phyloP scores from a whole-genome alignment of 768 basidiomycete species.

The Termitomyces sp. region DNA sequence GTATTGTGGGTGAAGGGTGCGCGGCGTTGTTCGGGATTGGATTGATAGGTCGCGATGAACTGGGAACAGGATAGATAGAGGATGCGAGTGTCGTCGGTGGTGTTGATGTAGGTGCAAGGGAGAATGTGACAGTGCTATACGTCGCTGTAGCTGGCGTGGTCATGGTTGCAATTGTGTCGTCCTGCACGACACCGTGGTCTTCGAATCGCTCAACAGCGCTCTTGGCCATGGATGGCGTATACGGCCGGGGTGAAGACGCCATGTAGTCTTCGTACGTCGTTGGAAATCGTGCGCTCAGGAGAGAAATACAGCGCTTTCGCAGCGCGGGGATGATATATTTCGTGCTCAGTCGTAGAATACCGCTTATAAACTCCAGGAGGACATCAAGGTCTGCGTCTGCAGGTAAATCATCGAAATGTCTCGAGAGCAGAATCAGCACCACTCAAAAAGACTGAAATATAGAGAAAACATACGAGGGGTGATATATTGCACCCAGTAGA shows the following conservation, averaged over 20 bases:
- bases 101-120: not conserved
- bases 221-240: not conserved
- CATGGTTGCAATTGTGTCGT: not conserved
- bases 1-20: not conserved
- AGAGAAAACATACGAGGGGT: conserved; percentile 35
- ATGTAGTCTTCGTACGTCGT: conserved; percentile 35
- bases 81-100: not conserved
- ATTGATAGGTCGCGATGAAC: not conserved
- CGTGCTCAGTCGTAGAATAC: conserved; percentile 59
- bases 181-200: not conserved
- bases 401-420: conserved; percentile 36
- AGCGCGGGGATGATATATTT: conserved; percentile 58
- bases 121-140: not conserved
- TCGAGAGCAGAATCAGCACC: conserved; percentile 6
- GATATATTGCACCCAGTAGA: conserved; percentile 50
- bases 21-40: not conserved
- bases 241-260: conserved; percentile 19
- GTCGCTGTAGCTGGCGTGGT: not conserved
- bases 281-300: conserved; percentile 41
- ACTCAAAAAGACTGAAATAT: not conserved
- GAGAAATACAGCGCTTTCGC: conserved; percentile 47
- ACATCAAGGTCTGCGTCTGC: conserved; percentile 37
- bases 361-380: conserved; percentile 43
- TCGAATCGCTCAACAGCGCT: not conserved
- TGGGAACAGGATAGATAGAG: not conserved